Percentiles rank a stretch among this genome's conserved stretches.
These are phyloP conservation scores for Halenospora varia DNA, from an alignment of 495 filamentous ascomycete genomes.

Conservation along the genomic window DNA sequence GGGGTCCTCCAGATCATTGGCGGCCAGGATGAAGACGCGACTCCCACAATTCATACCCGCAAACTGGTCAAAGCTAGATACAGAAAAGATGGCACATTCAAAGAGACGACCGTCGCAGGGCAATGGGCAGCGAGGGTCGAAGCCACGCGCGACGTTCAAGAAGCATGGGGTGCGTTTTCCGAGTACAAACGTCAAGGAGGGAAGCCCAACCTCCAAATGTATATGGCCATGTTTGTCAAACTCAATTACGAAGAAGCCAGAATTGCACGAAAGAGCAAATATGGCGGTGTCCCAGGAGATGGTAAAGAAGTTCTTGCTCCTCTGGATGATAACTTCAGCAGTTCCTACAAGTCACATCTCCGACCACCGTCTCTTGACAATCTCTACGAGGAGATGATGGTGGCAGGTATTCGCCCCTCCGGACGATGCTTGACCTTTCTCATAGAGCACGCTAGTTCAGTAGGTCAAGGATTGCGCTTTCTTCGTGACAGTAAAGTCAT, in stretches of 20 bases:
- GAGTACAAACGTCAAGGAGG: conserved; percentile 6
- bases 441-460: conserved; percentile 15
- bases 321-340: conserved; percentile 18
- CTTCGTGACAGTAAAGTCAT: conserved; percentile 16
- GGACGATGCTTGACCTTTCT: conserved; percentile 20
- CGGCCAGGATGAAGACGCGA: conserved; percentile 23
- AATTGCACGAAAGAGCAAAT: neutral
- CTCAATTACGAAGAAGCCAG: conserved; percentile 15
- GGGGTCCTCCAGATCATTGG: conserved; percentile 17
- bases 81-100: neutral
- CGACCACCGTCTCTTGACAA: conserved; percentile 19
- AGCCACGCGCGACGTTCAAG: conserved; percentile 23
- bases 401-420: conserved; percentile 12
- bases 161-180: conserved; percentile 25
- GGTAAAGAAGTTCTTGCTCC: conserved; percentile 21
- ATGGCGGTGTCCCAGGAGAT: conserved; percentile 14
- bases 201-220: conserved; percentile 15
- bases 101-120: neutral
- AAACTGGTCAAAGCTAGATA: conserved; percentile 6
- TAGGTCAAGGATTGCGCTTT: conserved; percentile 13
- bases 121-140: conserved; percentile 24
- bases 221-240: conserved; percentile 25
- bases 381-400: conserved; percentile 23
- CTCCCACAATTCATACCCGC: conserved; percentile 26
- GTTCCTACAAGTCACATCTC: conserved; percentile 11